Percentiles rank a stretch among this genome's conserved stretches.
phyloP scores from a whole-genome alignment of 768 basidiomycete genomes.

The Termitomyces sp. region DNA sequence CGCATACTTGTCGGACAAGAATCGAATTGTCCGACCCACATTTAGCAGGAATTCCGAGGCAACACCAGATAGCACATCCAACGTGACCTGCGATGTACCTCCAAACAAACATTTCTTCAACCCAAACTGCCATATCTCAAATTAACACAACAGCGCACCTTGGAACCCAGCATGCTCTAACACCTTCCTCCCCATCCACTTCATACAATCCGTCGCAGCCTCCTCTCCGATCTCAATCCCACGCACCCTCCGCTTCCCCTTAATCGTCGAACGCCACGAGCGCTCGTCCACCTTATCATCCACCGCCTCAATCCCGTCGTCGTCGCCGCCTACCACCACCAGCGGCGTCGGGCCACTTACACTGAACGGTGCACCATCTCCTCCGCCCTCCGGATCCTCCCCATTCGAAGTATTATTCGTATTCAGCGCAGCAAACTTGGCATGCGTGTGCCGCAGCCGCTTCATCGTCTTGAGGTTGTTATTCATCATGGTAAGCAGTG shows the following conservation, averaged over 20 bases:
- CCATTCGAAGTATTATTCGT: constrained; percentile 21
- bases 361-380: constrained; percentile 34
- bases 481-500: constrained; percentile 71
- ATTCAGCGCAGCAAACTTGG: constrained; percentile 63
- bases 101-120: constrained; percentile 3
- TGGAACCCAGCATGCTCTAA: constrained; percentile 92
- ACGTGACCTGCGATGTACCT: constrained; percentile 75
- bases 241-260: constrained; percentile 26
- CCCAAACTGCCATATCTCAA: neutral
- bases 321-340: constrained; percentile 17
- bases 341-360: constrained; percentile 18
- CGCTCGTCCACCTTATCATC: constrained; percentile 58
- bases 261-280: constrained; percentile 47
- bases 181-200: constrained; percentile 74
- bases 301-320: constrained; percentile 26
- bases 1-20: constrained; percentile 78
- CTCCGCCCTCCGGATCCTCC: constrained; percentile 37
- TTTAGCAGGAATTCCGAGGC: constrained; percentile 81
- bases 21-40: constrained; percentile 83
- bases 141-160: constrained; percentile 47
- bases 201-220: constrained; percentile 61
- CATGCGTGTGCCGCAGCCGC: constrained; percentile 69
- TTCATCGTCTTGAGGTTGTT: constrained; percentile 74
- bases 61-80: constrained; percentile 77
- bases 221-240: constrained; percentile 59